These are phyloP conservation scores for Angophora floribunda DNA, from an alignment of 345 rosid genomes.

Conservation along the genomic window DNA sequence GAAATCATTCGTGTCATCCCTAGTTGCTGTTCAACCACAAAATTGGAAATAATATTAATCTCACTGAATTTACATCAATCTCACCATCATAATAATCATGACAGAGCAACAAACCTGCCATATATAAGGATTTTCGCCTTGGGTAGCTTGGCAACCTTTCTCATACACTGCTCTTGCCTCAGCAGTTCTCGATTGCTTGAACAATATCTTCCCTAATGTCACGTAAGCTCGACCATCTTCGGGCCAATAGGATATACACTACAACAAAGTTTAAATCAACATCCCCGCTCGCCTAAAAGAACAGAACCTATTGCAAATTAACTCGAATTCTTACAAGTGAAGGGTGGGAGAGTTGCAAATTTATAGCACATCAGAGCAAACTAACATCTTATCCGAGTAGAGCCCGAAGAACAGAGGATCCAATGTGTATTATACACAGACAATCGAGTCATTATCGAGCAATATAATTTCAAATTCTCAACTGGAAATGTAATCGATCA, in stretches of 20 bases:
- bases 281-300: background rate
- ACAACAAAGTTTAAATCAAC: background rate
- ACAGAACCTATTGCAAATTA: background rate
- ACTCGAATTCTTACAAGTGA: background rate
- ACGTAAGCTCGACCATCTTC: slow-evolving; percentile 97
- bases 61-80: background rate
- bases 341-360: background rate
- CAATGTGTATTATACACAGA: background rate
- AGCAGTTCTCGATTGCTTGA: slow-evolving; percentile 51
- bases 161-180: slow-evolving; percentile 78
- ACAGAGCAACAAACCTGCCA: slow-evolving; percentile 62
- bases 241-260: slow-evolving; percentile 90
- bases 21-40: background rate
- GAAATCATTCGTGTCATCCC: background rate
- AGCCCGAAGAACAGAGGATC: background rate
- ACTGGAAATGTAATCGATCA: background rate
- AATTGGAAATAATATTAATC: background rate
- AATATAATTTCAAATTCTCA: background rate
- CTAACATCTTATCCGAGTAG: background rate
- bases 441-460: background rate
- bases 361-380: background rate
- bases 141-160: slow-evolving; percentile 86
- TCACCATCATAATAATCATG: background rate
- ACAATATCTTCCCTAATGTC: slow-evolving; percentile 67
- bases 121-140: slow-evolving; percentile 94